Evolutionary conservation across 768 basidiomycete genomes (phyloP).

Genomic region (Tylopilus intermedius): DNA sequence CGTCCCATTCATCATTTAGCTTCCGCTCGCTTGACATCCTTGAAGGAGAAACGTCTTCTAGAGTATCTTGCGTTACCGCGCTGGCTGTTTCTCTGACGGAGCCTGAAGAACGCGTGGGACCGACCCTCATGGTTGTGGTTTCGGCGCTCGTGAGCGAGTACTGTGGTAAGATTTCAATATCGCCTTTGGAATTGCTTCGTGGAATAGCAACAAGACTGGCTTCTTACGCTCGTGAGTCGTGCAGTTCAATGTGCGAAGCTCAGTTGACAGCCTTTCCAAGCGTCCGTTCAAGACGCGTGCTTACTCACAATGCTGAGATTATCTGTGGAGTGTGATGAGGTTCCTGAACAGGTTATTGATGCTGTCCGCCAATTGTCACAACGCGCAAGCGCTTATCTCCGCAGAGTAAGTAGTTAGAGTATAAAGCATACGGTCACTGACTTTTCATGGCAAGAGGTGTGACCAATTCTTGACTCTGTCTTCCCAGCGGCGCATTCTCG

Average conservation of each 20-base stretch:
- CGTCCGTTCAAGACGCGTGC: slow-evolving; percentile 67
- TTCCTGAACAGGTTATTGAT: slow-evolving; percentile 43
- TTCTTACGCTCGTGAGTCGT: slow-evolving; percentile 40
- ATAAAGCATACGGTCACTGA: slow-evolving; percentile 1
- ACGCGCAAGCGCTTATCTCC: slow-evolving; percentile 50
- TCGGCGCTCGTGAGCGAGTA: slow-evolving; percentile 66
- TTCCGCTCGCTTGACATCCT: slow-evolving; percentile 9
- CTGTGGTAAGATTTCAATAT: slow-evolving; percentile 44
- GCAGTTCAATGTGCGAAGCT: slow-evolving; percentile 3
- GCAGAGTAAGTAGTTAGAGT: slow-evolving; percentile 38
- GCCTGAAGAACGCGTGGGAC: slow-evolving; percentile 35
- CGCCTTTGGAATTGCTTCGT: slow-evolving; percentile 45
- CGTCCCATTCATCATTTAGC: slow-evolving; percentile 7
- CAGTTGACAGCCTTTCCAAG: slow-evolving; percentile 33
- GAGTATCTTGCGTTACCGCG: slow-evolving; percentile 40
- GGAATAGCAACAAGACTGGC: slow-evolving; percentile 40
- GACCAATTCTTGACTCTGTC: slow-evolving; percentile 57
- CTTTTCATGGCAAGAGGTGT: slow-evolving; percentile 49
- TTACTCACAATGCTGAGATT: slow-evolving; percentile 69
- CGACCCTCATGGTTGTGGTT: slow-evolving; percentile 63
- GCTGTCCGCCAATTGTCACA: slow-evolving; percentile 42
- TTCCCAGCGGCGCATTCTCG: slow-evolving; percentile 41
- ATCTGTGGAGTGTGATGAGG: slow-evolving; percentile 50
- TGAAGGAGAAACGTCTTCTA: slow-evolving; percentile 40
- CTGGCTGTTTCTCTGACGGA: slow-evolving; percentile 44